Evolutionary conservation across 352 stramenopile genomes (phyloP).

Genomic region (Pythium graminicola): DNA sequence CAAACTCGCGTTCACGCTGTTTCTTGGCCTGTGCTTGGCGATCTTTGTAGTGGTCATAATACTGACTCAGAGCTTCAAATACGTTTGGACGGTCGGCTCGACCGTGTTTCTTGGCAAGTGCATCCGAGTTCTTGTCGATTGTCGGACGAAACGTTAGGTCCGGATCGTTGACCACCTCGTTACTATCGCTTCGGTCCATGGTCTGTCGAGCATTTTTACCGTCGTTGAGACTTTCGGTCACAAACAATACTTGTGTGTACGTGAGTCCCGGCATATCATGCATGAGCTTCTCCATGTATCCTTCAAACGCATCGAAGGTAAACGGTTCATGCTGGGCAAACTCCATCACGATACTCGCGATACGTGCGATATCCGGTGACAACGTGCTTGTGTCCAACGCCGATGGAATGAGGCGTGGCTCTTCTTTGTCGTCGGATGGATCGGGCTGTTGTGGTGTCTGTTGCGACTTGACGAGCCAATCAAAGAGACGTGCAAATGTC

Average conservation of each 20-base stretch:
- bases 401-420: conserved; percentile 25
- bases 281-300: conserved; percentile 62
- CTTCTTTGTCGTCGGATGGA: neutral
- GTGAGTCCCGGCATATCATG: conserved; percentile 51
- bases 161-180: conserved; percentile 25
- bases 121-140: conserved; percentile 66
- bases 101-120: conserved; percentile 55
- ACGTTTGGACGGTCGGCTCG: conserved; percentile 51
- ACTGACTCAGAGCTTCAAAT: conserved; percentile 62
- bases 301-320: conserved; percentile 31
- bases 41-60: conserved; percentile 65
- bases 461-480: conserved; percentile 14
- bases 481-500: conserved; percentile 54
- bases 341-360: conserved; percentile 60
- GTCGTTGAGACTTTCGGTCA: conserved; percentile 44
- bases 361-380: conserved; percentile 42
- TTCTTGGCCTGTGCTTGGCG: conserved; percentile 43
- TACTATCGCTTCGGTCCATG: conserved; percentile 13
- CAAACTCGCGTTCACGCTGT: conserved; percentile 54
- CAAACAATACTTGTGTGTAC: conserved; percentile 67
- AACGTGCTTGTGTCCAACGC: conserved; percentile 39
- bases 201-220: conserved; percentile 28
- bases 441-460: neutral
- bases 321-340: conserved; percentile 48
- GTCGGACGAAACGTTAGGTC: conserved; percentile 64